A percentile compares a stretch with the other conserved stretches of the same genome.
These are phyloP conservation scores for Pseudophaeomoniella oleicola DNA, from an alignment of 2,329 filamentous ascomycete species.

Conservation along the genomic window DNA sequence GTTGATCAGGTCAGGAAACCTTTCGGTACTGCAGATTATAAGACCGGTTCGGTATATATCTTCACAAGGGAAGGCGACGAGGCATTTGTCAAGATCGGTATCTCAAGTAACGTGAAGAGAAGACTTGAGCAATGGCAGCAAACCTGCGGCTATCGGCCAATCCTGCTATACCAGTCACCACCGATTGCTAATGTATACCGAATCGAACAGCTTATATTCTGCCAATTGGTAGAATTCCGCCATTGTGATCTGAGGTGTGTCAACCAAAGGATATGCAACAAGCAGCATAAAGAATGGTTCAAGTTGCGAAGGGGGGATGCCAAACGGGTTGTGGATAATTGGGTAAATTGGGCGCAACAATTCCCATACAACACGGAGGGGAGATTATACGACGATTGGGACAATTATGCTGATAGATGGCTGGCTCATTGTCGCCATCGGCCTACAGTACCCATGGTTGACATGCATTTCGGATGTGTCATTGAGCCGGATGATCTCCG, in stretches of 20 bases:
- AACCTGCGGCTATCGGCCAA: not conserved
- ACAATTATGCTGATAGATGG: not conserved
- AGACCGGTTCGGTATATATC: not conserved
- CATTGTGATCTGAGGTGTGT: not conserved
- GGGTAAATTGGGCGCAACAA: not conserved
- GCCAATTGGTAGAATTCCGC: not conserved
- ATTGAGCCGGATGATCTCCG: not conserved
- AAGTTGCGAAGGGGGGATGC: not conserved
- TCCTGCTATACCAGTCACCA: constrained; percentile 1
- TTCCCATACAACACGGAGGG: constrained; percentile 1
- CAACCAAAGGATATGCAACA: constrained; percentile 1
- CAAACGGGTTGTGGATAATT: not conserved
- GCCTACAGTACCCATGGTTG: not conserved
- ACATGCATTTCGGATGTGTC: constrained; percentile 1
- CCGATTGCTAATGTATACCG: not conserved
- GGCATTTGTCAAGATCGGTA: constrained; percentile 1
- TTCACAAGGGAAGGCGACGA: constrained; percentile 1
- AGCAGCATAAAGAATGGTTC: constrained; percentile 1
- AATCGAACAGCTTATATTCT: constrained; percentile 1
- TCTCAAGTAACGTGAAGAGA: not conserved
- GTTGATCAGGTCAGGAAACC: constrained; percentile 1
- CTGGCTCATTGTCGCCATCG: not conserved
- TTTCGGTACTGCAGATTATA: not conserved
- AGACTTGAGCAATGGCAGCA: not conserved
- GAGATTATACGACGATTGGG: not conserved